Conservation (phyloP, 441 rosid genomes). For the Aquilaria agallochum region DNA sequence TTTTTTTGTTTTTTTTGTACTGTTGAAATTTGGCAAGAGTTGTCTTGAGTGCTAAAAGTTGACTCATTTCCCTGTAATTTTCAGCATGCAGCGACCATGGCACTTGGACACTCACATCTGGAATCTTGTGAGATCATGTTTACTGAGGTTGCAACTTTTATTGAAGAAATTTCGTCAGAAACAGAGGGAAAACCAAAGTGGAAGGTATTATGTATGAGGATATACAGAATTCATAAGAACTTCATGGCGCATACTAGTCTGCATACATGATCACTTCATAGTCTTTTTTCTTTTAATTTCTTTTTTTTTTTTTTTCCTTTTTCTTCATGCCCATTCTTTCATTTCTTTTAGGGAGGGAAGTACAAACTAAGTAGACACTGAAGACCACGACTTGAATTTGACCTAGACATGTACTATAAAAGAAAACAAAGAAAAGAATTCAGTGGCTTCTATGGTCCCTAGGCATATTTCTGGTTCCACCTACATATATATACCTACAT, state of each 20-base stretch:
- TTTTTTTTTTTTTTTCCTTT: too few relatives aligned
- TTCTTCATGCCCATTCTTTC: too few relatives aligned
- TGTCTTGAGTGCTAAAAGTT: conserved; percentile 20
- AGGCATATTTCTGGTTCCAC: too few relatives aligned
- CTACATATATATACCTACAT: too few relatives aligned
- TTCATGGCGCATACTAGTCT: too few relatives aligned
- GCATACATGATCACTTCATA: too few relatives aligned
- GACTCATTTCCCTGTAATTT: conserved; percentile 19
- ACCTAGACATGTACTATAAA: too few relatives aligned
- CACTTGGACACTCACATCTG: conserved; percentile 98
- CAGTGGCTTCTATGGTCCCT: too few relatives aligned
- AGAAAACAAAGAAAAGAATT: too few relatives aligned
- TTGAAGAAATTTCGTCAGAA: conserved; percentile 95
- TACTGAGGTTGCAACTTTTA: conserved; percentile 82
- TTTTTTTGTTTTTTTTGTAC: not conserved
- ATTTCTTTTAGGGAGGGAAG: too few relatives aligned
- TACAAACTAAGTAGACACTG: too few relatives aligned
- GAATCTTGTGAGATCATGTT: conserved; percentile 99
- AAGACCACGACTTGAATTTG: too few relatives aligned
- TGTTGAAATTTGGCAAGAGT: not conserved
- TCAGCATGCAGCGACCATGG: conserved; percentile 98
- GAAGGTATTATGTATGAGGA: conserved; percentile 58
- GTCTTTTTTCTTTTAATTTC: not conserved
- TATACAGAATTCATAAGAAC: conserved; percentile 10
- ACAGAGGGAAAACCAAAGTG: conserved; percentile 97